Conservation (phyloP, 768 basidiomycete genomes). For the Xerocomus brunneocitrinus region DNA sequence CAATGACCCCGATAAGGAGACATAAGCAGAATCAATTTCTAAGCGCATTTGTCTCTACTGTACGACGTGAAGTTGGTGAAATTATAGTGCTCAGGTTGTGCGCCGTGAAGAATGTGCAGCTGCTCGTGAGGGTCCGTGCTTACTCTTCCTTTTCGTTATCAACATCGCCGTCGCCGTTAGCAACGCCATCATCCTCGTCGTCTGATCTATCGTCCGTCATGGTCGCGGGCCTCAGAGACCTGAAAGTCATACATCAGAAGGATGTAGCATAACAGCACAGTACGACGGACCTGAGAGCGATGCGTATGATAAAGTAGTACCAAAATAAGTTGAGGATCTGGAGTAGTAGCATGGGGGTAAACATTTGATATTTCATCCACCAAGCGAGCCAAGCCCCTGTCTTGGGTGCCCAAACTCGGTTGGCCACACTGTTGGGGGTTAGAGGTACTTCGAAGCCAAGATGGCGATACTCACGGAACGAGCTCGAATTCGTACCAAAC, state of each 20-base stretch:
- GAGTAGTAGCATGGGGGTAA: slow-evolving; percentile 66
- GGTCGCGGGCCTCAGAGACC: slow-evolving; percentile 45
- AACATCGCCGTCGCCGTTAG: slow-evolving; percentile 20
- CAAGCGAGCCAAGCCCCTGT: slow-evolving; percentile 63
- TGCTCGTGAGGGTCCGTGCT: slow-evolving; percentile 1
- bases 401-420: slow-evolving; percentile 53
- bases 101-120: not conserved
- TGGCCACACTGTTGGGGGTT: slow-evolving; percentile 40
- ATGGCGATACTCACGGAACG: slow-evolving; percentile 56
- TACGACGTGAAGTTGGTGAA: slow-evolving; percentile 7
- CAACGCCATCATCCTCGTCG: slow-evolving; percentile 56
- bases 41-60: slow-evolving; percentile 1
- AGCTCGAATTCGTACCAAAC: slow-evolving; percentile 76
- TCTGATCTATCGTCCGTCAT: slow-evolving; percentile 78
- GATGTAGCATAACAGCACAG: not conserved
- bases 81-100: slow-evolving; percentile 1
- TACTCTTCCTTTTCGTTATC: slow-evolving; percentile 31
- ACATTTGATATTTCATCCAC: slow-evolving; percentile 86
- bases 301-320: slow-evolving; percentile 81
- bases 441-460: not conserved
- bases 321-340: slow-evolving; percentile 90
- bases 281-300: slow-evolving; percentile 59
- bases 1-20: slow-evolving; percentile 1
- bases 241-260: slow-evolving; percentile 26
- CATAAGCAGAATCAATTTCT: slow-evolving; percentile 1